Evolutionary conservation across 2,329 filamentous ascomycete genomes (phyloP), one percentile per base, ranked within the genome.

Genomic region (Hypoxylon sp.): DNA sequence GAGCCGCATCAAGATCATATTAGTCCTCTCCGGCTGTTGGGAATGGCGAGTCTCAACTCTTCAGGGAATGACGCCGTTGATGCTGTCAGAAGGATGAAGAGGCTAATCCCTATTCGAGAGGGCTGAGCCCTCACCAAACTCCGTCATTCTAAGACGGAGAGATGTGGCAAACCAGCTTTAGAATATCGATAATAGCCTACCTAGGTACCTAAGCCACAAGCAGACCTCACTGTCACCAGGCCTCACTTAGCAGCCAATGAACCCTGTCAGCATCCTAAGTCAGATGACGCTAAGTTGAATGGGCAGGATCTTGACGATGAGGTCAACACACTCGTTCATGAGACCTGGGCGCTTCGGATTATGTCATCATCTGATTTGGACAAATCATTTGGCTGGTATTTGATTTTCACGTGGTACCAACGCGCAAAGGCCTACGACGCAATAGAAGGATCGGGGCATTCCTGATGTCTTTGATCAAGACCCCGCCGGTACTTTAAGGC

Each of bases 321-420:
- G 53, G 67, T 64, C 67, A 67, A 67, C 54, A 64, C 54, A 53
- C 51, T 67, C 33, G 44, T 33, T 57, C 63, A 69, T 63, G 37
- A 54, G 63, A 42, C 49, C 31, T 3, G 17, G 50, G n/a, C 42
- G 11, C 3, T 40, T 46, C 3, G 13, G 31, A 51, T 66, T 69
- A 59, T 64, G 56, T 58, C 68, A 61, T 64, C 33, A 49, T 51
- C 25, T 25, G 13, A 44, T 59, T 40, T 25, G 13, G 40, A 62
- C 60, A 48, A 64, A 68, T 68, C 61, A 55, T 56, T 30, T 22
- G 10, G 42, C 8, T 48, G 44, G 25, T n/a, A 58, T 56, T 60
- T 40, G 27, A 11, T 42, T 44, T 27, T 44, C 57, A 57, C 50
- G 63, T 61, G 57, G 22, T 57, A 7, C 14, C 20, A 27, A 37